Evolutionary conservation across 495 filamentous ascomycete genomes (phyloP).

Genomic region (Extremus antarcticus): DNA sequence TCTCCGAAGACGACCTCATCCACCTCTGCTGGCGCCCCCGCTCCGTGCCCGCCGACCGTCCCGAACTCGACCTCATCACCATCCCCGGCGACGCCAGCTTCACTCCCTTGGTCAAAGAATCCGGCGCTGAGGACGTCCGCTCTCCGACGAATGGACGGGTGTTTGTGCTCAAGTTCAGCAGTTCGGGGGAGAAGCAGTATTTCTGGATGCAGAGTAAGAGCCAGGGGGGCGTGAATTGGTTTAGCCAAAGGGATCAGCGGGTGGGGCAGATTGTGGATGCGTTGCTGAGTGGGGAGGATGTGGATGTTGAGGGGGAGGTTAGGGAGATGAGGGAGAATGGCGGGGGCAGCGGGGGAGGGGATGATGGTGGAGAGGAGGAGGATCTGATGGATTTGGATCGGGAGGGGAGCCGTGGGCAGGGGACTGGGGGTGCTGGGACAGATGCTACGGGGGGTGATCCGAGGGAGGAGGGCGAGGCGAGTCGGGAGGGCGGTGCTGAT

Average conservation of each 20-base stretch:
- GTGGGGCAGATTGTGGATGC: constrained; percentile 75
- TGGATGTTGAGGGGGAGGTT: constrained; percentile 70
- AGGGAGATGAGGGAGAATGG: constrained; percentile 40
- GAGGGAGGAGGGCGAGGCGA: constrained; percentile 75
- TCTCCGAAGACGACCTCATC: constrained; percentile 83
- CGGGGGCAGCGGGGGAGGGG: constrained; percentile 43
- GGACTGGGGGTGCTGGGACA: constrained; percentile 67
- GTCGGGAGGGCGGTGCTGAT: constrained; percentile 85
- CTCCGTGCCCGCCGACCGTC: constrained; percentile 49
- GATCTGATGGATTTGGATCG: constrained; percentile 51
- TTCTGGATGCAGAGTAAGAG: constrained; percentile 93
- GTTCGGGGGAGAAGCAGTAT: constrained; percentile 80
- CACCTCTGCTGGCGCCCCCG: constrained; percentile 93
- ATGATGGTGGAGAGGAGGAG: constrained; percentile 73
- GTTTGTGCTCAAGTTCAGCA: constrained; percentile 86
- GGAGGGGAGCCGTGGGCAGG: constrained; percentile 59
- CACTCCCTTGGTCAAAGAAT: constrained; percentile 51
- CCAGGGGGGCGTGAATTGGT: constrained; percentile 63
- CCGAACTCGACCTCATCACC: constrained; percentile 78
- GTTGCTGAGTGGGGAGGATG: constrained; percentile 79
- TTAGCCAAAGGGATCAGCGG: constrained; percentile 68
- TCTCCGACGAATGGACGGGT: constrained; percentile 75
- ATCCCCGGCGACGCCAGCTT: constrained; percentile 83
- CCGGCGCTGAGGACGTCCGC: constrained; percentile 39
- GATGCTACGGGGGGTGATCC: constrained; percentile 83